Conservation (phyloP, 2,329 filamentous ascomycete genomes). For the Metarhizium brunneum region DNA sequence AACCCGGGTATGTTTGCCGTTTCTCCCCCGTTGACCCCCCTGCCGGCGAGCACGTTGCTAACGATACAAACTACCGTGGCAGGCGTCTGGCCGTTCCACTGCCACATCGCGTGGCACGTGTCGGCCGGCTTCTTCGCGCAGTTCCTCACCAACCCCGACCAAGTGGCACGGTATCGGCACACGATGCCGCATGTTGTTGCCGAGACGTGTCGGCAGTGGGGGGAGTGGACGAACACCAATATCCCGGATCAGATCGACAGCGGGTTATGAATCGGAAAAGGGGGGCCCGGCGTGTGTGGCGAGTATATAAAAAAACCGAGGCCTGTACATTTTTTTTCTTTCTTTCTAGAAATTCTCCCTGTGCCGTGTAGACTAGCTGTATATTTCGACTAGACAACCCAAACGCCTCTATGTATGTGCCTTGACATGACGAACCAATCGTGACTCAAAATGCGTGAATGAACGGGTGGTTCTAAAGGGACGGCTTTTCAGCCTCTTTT, state of each 20-base stretch:
- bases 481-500: neutral
- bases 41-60: no score
- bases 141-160: conserved; percentile 35
- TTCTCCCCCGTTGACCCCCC: no score
- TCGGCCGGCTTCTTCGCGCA: conserved; percentile 42
- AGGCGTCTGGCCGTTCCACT: conserved; percentile 45
- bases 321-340: neutral
- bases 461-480: neutral
- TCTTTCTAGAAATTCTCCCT: neutral
- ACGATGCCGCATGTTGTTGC: conserved; percentile 35
- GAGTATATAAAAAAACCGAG: neutral
- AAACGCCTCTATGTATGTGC: neutral
- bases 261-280: conserved; percentile 27
- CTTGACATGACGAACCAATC: neutral
- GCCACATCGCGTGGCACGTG: conserved; percentile 49
- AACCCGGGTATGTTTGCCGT: conserved; percentile 30
- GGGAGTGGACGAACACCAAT: conserved; percentile 34
- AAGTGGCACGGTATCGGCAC: conserved; percentile 25
- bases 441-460: neutral
- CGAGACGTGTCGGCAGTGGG: conserved; percentile 47
- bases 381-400: neutral
- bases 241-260: conserved; percentile 45
- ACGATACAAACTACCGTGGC: no score
- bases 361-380: neutral
- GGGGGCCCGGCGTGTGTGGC: neutral